Percentiles rank a stretch among this genome's conserved stretches.
These are phyloP conservation scores for Coemansia sp. DNA, from an alignment of 192 early-diverging fungal genomes.

Conservation along the genomic window DNA sequence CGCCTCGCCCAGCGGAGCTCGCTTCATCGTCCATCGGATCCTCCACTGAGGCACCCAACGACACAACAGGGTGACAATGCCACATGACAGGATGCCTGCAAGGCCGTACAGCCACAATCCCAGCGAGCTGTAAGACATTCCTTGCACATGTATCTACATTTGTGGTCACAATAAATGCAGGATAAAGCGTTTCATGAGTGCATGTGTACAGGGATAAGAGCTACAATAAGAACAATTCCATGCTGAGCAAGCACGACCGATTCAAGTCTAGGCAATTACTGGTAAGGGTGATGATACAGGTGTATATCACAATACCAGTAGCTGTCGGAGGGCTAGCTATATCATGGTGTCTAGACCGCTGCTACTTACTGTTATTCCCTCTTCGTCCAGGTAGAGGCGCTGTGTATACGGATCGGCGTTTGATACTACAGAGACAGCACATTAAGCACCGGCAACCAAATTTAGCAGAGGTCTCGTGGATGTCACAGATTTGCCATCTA, in stretches of 20 bases:
- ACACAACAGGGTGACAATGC: constrained; percentile 73
- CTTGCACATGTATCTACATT: constrained; percentile 49
- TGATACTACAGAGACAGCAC: constrained; percentile 17
- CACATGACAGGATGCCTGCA: constrained; percentile 67
- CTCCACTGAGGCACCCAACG: constrained; percentile 85
- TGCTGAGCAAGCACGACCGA: background rate
- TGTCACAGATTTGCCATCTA: background rate
- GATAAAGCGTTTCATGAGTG: background rate
- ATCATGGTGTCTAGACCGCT: background rate
- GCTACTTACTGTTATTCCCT: constrained; percentile 62
- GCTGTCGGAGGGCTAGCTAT: background rate
- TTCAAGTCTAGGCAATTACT: background rate
- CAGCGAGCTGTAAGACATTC: constrained; percentile 60
- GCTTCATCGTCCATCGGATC: constrained; percentile 68
- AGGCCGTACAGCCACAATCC: constrained; percentile 66
- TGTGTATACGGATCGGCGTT: constrained; percentile 50
- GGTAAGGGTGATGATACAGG: background rate
- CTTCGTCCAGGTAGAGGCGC: constrained; percentile 68
- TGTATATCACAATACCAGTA: background rate
- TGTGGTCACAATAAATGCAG: background rate
- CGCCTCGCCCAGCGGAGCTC: constrained; percentile 71
- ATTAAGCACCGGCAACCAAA: background rate
- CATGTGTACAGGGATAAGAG: background rate
- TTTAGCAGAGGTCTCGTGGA: background rate
- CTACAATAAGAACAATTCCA: background rate